Evolutionary conservation across 2,329 filamentous ascomycete species (phyloP), one percentile per base, ranked within the genome.

Genomic region (Lachnum nothofagi): DNA sequence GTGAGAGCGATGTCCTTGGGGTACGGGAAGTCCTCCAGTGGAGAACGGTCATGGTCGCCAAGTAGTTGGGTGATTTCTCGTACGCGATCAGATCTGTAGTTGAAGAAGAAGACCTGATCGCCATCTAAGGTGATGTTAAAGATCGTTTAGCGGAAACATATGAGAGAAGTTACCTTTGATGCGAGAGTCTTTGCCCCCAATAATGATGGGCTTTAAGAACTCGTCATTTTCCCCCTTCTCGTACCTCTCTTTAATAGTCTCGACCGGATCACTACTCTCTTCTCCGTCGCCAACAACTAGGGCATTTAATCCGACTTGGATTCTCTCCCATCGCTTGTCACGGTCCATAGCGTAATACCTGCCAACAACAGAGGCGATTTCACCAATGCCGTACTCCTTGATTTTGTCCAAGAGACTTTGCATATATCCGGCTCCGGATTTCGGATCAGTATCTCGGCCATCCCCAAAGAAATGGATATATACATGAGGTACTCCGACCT

Each of bases 401-500:
- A 80, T 81, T 61, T 83, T 86, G 50, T 86, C 82, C 52, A 96
- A 71, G 29, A 98, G 78, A 67, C 91, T 81, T 71, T 95, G 76
- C 82, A 98, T 83, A 72, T 95, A 95, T 42, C 78, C 86, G 40
- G 82, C 84, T 48, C 87, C 86, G 52, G 89, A 95, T 79, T 96
- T 96, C 68, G 93, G 93, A 69, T 98, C 93, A 58, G 91, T 97
- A 67, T 98, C 93, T 68, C 93, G 88, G 62, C 93, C 93, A 71
- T 98, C 93, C 57, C 89, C 93, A 67, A 98, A 97, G 81, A 97
- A 97, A 79, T 98, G 93, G 66, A 98, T 94, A 76, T 86, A 97
- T 63, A 98, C 91, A 64, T 97, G 78, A 60, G 91, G 88, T 27
- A 98, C 81, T 41, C 81, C 82, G 65, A 88, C 83, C 63, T 88